Conservation (phyloP, 805 yeast species). For the Brettanomyces bruxellensis region DNA sequence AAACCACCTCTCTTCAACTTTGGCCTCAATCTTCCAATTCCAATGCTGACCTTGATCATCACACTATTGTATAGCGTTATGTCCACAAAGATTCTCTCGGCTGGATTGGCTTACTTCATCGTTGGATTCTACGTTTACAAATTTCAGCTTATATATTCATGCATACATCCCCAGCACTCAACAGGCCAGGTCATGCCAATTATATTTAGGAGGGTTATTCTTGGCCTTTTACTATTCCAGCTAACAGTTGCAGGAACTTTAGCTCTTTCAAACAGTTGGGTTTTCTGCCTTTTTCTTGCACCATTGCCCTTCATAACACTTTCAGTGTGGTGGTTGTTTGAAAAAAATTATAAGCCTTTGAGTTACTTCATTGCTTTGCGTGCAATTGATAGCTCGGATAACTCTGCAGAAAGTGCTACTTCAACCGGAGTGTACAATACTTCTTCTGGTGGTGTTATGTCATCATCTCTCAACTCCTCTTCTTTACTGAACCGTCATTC, state of each 20-base stretch:
- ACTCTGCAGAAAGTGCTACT: conserved; percentile 4
- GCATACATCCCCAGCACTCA: conserved; percentile 93
- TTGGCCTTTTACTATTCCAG: conserved; percentile 80
- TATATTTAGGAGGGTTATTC: conserved; percentile 68
- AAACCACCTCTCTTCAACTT: conserved; percentile 90
- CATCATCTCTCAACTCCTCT: not conserved
- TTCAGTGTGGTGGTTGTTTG: conserved; percentile 68
- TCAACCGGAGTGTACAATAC: not conserved
- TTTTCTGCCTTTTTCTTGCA: conserved; percentile 57
- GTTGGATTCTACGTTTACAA: conserved; percentile 85
- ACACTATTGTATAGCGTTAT: conserved; percentile 82
- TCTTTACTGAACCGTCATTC: not conserved
- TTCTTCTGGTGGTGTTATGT: not conserved
- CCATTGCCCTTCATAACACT: conserved; percentile 72
- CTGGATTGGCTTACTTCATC: conserved; percentile 77
- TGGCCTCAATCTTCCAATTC: conserved; percentile 87
- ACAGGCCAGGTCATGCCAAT: conserved; percentile 96
- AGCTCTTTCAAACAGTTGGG: conserved; percentile 67
- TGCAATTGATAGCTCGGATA: conserved; percentile 43
- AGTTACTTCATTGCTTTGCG: conserved; percentile 80
- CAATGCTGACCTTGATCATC: conserved; percentile 75
- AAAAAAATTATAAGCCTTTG: conserved; percentile 71
- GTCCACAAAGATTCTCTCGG: conserved; percentile 77
- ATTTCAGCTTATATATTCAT: conserved; percentile 80
- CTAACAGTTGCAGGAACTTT: conserved; percentile 88